phyloP scores from a whole-genome alignment of 2,329 filamentous ascomycete genomes.

The Aureobasidium sp. region DNA sequence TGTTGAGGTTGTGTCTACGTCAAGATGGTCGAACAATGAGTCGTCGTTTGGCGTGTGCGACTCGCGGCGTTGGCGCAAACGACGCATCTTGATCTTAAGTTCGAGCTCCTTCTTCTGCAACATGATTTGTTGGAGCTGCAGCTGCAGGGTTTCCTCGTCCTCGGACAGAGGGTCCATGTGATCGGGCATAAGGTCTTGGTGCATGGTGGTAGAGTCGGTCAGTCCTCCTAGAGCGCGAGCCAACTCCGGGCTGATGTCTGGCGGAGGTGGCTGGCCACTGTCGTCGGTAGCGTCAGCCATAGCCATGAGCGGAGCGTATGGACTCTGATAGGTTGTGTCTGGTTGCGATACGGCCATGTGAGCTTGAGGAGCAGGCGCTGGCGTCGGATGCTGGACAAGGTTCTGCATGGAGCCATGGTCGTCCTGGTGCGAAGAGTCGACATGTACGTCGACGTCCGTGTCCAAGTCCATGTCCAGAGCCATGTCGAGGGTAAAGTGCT shows the following conservation, averaged over 20 bases:
- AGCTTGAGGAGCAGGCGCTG: neutral
- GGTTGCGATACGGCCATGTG: neutral
- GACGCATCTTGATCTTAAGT: conserved; percentile 28
- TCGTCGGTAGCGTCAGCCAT: conserved; percentile 17
- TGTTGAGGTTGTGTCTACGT: neutral
- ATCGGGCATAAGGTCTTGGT: conserved; percentile 6
- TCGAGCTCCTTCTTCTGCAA: conserved; percentile 30
- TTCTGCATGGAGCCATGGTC: conserved; percentile 15
- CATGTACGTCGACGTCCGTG: neutral
- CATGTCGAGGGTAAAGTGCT: conserved; percentile 15
- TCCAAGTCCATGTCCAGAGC: neutral
- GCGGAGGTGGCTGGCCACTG: conserved; percentile 15
- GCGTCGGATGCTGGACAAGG: conserved; percentile 12
- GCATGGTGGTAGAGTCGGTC: neutral
- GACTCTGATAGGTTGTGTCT: conserved; percentile 23
- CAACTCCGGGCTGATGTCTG: conserved; percentile 12
- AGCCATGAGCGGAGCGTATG: conserved; percentile 25
- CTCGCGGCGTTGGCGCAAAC: conserved; percentile 18
- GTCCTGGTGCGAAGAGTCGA: neutral
- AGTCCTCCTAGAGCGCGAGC: conserved; percentile 12
- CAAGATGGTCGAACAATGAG: conserved; percentile 6
- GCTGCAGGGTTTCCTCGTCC: conserved; percentile 28
- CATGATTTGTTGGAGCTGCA: conserved; percentile 28
- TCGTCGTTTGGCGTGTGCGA: conserved; percentile 5
- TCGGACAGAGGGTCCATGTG: conserved; percentile 20